These are phyloP conservation scores for Candida glucosophila DNA, from an alignment of 1,139 yeast genomes.

Conservation along the genomic window DNA sequence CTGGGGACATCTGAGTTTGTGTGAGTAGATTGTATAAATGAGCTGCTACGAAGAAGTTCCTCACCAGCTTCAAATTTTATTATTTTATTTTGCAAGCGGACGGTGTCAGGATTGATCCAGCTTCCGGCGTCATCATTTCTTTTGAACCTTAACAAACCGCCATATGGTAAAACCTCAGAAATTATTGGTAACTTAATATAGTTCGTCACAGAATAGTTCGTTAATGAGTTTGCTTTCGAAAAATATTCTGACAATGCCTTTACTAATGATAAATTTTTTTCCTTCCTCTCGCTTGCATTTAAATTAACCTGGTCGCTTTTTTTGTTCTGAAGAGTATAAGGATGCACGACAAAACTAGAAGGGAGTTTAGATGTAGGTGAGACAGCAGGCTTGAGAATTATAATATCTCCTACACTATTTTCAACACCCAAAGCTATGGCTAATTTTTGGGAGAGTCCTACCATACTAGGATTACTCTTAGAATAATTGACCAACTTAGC, in stretches of 20 bases:
- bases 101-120: constrained; percentile 34
- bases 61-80: constrained; percentile 41
- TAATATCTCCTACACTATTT: constrained; percentile 42
- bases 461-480: constrained; percentile 32
- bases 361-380: constrained; percentile 34
- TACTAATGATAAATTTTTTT: constrained; percentile 13
- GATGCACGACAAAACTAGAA: constrained; percentile 40
- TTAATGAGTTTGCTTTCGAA: constrained; percentile 7
- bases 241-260: constrained; percentile 12
- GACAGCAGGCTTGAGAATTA: constrained; percentile 44
- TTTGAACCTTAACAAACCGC: constrained; percentile 54
- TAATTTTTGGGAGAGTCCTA: constrained; percentile 49
- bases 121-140: constrained; percentile 31
- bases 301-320: constrained; percentile 18
- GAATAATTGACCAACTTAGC: constrained; percentile 43
- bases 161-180: constrained; percentile 42
- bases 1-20: constrained; percentile 7
- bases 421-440: constrained; percentile 53
- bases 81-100: constrained; percentile 12
- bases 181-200: constrained; percentile 42
- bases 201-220: constrained; percentile 23
- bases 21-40: constrained; percentile 24
- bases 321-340: constrained; percentile 41
- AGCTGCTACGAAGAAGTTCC: constrained; percentile 42
- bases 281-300: constrained; percentile 21